phyloP scores from a whole-genome alignment of 441 rosid genomes.

The Populus hybrid region DNA sequence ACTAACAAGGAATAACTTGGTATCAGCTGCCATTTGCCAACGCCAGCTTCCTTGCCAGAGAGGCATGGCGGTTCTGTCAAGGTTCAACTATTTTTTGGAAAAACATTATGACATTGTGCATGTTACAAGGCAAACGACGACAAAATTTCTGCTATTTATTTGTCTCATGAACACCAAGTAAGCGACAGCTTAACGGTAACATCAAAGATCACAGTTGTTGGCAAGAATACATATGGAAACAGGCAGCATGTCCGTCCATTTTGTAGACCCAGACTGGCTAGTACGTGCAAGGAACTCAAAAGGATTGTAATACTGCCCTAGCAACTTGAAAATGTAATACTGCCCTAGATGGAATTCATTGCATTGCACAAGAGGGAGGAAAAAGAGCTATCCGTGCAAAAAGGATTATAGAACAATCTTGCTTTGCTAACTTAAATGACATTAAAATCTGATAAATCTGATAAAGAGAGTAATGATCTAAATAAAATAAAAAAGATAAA shows the following conservation, averaged over 20 bases:
- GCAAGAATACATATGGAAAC: slow-evolving; percentile 12
- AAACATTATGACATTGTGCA: slow-evolving; percentile 3
- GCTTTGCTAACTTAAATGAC: no score
- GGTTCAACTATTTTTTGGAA: neutral
- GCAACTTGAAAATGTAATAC: no score
- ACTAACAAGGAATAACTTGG: neutral
- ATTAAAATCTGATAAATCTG: no score
- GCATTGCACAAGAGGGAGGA: neutral
- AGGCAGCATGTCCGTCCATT: neutral
- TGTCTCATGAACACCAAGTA: neutral
- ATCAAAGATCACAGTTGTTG: neutral
- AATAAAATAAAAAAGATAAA: slow-evolving; percentile 15
- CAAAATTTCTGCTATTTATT: neutral
- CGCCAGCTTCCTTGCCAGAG: slow-evolving; percentile 26
- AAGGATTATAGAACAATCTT: neutral
- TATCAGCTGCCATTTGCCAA: neutral
- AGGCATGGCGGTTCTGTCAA: neutral
- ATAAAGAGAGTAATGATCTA: neutral
- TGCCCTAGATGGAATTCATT: neutral
- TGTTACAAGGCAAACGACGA: neutral
- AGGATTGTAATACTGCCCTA: neutral
- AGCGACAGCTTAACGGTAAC: slow-evolving; percentile 5
- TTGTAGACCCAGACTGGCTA: no score
- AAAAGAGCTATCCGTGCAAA: neutral
- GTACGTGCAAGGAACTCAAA: no score